Evolutionary conservation across 2,329 filamentous ascomycete genomes (phyloP).

Genomic region (Parafenestella ontariensis): DNA sequence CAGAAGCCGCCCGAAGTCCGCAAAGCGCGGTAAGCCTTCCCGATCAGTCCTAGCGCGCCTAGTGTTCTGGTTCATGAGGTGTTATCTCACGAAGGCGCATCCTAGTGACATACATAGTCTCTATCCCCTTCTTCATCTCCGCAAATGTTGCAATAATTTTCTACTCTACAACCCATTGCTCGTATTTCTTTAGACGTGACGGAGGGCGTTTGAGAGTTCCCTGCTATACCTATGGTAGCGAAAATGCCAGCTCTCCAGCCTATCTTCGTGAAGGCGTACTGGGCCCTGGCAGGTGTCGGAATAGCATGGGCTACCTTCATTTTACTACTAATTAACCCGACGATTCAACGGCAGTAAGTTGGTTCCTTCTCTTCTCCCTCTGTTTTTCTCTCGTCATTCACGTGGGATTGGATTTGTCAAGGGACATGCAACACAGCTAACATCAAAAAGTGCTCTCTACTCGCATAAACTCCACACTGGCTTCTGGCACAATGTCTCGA

Average conservation of each 20-base stretch:
- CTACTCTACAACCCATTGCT: too few relatives aligned
- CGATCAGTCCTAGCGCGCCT: too few relatives aligned
- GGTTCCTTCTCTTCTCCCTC: background rate
- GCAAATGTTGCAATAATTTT: background rate
- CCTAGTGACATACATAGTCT: too few relatives aligned
- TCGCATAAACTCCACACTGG: slow-evolving; percentile 78
- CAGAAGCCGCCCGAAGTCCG: too few relatives aligned
- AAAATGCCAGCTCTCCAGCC: slow-evolving; percentile 38
- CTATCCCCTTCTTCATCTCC: too few relatives aligned
- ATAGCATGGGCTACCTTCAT: slow-evolving; percentile 72
- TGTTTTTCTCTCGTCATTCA: too few relatives aligned
- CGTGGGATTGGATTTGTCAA: background rate
- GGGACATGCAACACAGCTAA: background rate
- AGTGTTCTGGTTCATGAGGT: too few relatives aligned
- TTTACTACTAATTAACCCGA: slow-evolving; percentile 69
- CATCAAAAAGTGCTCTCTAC: slow-evolving; percentile 73
- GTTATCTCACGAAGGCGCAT: too few relatives aligned
- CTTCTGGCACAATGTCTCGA: slow-evolving; percentile 74
- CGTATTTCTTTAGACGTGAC: too few relatives aligned
- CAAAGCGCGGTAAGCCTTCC: too few relatives aligned
- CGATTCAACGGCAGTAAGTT: slow-evolving; percentile 80
- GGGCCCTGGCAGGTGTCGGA: slow-evolving; percentile 58
- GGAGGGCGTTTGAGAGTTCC: background rate
- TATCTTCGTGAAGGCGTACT: slow-evolving; percentile 47
- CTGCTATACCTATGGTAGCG: background rate